A percentile compares a stretch with the other conserved stretches of the same genome.
phyloP scores from a whole-genome alignment of 495 filamentous ascomycete species.

The Aspergillus kassunensis region DNA sequence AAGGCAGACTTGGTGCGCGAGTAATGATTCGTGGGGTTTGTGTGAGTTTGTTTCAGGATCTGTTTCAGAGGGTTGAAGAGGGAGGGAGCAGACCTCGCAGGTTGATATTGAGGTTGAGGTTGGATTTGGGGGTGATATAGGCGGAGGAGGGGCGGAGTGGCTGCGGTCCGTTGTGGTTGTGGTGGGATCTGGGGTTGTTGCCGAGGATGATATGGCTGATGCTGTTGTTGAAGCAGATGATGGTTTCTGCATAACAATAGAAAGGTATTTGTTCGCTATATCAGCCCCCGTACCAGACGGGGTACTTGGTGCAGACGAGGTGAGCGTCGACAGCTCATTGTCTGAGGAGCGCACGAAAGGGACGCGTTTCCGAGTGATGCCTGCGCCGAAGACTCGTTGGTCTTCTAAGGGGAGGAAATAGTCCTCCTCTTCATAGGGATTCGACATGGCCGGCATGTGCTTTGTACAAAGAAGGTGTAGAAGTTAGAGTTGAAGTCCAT shows the following conservation, averaged over 20 bases:
- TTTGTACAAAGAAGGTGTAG: too few species aligned
- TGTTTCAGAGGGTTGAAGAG: slow-evolving; percentile 28
- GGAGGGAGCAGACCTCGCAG: slow-evolving; percentile 60
- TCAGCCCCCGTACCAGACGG: slow-evolving; percentile 29
- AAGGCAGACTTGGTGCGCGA: slow-evolving; percentile 80
- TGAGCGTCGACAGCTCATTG: slow-evolving; percentile 41
- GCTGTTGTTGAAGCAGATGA: slow-evolving; percentile 3
- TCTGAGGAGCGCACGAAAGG: slow-evolving; percentile 70
- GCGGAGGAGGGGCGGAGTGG: slow-evolving; percentile 3
- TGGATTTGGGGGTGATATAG: background rate
- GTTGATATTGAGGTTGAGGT: background rate
- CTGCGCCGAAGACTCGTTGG: slow-evolving; percentile 74
- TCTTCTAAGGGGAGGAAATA: slow-evolving; percentile 67
- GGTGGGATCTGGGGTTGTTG: slow-evolving; percentile 2
- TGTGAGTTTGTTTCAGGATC: slow-evolving; percentile 6
- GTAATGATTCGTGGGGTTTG: slow-evolving; percentile 60
- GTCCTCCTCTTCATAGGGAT: slow-evolving; percentile 47
- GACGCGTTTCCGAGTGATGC: slow-evolving; percentile 72
- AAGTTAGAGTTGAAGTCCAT: background rate
- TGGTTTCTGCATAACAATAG: slow-evolving; percentile 58
- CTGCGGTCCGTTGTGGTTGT: slow-evolving; percentile 4
- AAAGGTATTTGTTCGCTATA: slow-evolving; percentile 65
- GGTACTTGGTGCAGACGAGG: slow-evolving; percentile 23
- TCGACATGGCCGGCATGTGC: background rate
- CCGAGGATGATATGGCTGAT: slow-evolving; percentile 3